A percentile compares a stretch with the other conserved stretches of the same genome.
Evolutionary conservation across 306 rosid genomes (phyloP).

Genomic region (Gynostemma pentaphyllum): DNA sequence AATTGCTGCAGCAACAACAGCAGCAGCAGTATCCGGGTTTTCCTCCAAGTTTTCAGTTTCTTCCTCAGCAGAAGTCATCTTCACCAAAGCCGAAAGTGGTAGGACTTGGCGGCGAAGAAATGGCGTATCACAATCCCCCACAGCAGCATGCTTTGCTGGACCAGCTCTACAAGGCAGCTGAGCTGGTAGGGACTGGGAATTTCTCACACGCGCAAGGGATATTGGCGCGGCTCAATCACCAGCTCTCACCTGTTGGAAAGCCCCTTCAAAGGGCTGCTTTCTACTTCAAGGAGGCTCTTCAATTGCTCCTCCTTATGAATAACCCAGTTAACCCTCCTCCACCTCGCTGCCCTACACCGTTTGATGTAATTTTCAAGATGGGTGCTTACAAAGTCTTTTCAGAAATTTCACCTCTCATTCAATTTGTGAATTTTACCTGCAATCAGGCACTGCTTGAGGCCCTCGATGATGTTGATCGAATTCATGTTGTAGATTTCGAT

Average conservation of each 20-base stretch:
- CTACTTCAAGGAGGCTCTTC: slow-evolving; percentile 46
- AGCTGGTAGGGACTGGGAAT: slow-evolving; percentile 32
- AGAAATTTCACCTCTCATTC: slow-evolving; percentile 34
- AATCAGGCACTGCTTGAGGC: slow-evolving; percentile 40
- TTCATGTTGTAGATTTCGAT: slow-evolving; percentile 39
- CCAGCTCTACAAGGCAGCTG: slow-evolving; percentile 41
- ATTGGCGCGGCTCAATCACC: slow-evolving; percentile 57
- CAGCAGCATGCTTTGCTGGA: slow-evolving; percentile 27
- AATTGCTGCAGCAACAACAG: slow-evolving; percentile 18
- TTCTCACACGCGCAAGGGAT: slow-evolving; percentile 38
- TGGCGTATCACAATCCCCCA: slow-evolving; percentile 6
- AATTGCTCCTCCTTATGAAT: slow-evolving; percentile 23
- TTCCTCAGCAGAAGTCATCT: slow-evolving; percentile 25
- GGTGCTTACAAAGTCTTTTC: slow-evolving; percentile 39
- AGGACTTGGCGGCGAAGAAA: slow-evolving; percentile 14
- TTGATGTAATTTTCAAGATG: slow-evolving; percentile 35
- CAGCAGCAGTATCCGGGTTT: slow-evolving; percentile 22
- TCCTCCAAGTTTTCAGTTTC: slow-evolving; percentile 25
- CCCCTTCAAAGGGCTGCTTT: slow-evolving; percentile 44
- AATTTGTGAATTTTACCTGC: slow-evolving; percentile 36
- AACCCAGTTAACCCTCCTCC: slow-evolving; percentile 22
- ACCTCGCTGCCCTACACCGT: slow-evolving; percentile 21
- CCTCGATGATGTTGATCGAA: slow-evolving; percentile 11
- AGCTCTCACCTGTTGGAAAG: slow-evolving; percentile 39
- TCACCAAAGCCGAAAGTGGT: slow-evolving; percentile 20